A percentile compares a stretch with the other conserved stretches of the same genome.
Conservation (phyloP, 192 early-diverging fungal species). For the Umbelopsis isabellina region DNA sequence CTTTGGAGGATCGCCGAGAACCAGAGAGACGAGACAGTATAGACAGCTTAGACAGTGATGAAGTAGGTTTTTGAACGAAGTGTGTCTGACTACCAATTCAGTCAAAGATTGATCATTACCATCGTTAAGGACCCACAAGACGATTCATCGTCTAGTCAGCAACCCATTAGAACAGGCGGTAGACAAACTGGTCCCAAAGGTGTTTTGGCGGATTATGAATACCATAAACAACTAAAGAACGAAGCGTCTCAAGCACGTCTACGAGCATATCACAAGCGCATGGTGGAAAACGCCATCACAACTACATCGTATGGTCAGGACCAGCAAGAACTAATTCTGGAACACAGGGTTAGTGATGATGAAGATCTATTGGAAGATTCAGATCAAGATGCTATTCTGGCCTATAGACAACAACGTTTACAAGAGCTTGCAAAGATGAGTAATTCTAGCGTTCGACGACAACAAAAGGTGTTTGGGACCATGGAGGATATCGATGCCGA, state of each 20-base stretch:
- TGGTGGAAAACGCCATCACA: conserved; percentile 47
- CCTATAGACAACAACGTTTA: conserved; percentile 47
- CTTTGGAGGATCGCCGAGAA: conserved; percentile 14
- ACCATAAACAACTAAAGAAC: conserved; percentile 43
- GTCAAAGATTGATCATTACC: not conserved
- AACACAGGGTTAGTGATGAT: conserved; percentile 40
- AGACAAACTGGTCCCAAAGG: conserved; percentile 62
- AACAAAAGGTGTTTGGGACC: conserved; percentile 49
- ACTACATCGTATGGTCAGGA: conserved; percentile 55
- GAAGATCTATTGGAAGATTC: conserved; percentile 39
- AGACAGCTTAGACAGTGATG: conserved; percentile 9
- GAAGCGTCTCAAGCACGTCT: conserved; percentile 33
- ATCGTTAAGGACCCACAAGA: not conserved
- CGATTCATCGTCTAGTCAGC: not conserved
- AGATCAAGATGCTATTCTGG: conserved; percentile 39
- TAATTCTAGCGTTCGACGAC: conserved; percentile 25
- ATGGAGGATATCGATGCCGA: conserved; percentile 49
- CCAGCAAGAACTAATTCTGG: conserved; percentile 25
- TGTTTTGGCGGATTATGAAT: conserved; percentile 56
- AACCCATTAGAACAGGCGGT: conserved; percentile 28
- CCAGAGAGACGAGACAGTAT: conserved; percentile 13
- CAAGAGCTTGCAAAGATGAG: conserved; percentile 41
- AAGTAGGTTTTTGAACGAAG: not conserved
- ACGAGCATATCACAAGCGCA: conserved; percentile 45
- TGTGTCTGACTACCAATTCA: not conserved